Evolutionary conservation across 257 asterid genomes (phyloP).

Genomic region (Przewalskia tangutica): DNA sequence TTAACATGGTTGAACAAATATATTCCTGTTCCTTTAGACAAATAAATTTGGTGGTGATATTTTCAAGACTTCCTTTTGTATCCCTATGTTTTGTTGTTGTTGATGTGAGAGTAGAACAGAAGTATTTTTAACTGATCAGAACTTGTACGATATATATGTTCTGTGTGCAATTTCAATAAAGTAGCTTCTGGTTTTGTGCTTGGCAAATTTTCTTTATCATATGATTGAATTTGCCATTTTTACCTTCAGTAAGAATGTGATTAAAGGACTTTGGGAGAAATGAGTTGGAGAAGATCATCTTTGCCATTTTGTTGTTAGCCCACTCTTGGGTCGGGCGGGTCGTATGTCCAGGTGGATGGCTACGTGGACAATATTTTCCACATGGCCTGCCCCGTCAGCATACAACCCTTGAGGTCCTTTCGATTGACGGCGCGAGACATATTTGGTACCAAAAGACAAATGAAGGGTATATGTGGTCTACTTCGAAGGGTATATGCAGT

Average conservation of each 20-base stretch:
- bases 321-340: no score
- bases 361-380: no score
- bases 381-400: no score
- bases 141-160: neutral
- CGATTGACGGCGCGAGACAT: no score
- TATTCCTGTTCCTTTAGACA: neutral
- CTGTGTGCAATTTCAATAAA: neutral
- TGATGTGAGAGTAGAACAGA: neutral
- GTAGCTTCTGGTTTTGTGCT: neutral
- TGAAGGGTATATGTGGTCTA: no score
- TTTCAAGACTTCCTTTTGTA: neutral
- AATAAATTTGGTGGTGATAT: neutral
- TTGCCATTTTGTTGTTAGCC: no score
- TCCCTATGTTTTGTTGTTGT: neutral
- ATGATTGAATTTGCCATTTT: neutral
- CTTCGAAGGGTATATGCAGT: no score
- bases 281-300: no score
- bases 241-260: neutral
- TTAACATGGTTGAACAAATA: neutral
- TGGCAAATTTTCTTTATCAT: neutral
- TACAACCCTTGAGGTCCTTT: no score
- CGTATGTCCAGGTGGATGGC: no score
- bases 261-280: no score
- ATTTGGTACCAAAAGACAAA: no score
- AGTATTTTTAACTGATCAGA: neutral